A percentile compares a stretch with the other conserved stretches of the same genome.
Evolutionary conservation across 768 basidiomycete species (phyloP).

Genomic region (Trametes coccinea): DNA sequence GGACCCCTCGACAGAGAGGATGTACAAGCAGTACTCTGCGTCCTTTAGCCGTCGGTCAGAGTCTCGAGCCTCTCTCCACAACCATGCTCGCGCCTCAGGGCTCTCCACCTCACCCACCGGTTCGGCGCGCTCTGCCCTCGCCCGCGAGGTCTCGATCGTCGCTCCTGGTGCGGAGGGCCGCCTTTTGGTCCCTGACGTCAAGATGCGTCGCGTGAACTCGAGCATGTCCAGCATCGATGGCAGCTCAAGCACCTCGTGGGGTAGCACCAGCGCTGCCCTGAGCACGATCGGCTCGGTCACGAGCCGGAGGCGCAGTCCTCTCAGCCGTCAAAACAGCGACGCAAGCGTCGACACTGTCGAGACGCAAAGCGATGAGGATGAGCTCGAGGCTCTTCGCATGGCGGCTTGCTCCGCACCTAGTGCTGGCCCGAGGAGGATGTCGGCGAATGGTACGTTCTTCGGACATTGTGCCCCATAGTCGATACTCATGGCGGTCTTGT

Average conservation of each 20-base stretch:
- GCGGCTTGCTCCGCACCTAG: slow-evolving; percentile 15
- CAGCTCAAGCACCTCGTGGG: slow-evolving; percentile 18
- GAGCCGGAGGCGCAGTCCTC: slow-evolving; percentile 37
- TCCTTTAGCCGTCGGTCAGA: slow-evolving; percentile 58
- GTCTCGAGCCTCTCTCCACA: slow-evolving; percentile 43
- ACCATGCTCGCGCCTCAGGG: slow-evolving; percentile 23
- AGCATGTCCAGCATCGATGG: slow-evolving; percentile 23
- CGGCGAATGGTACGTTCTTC: slow-evolving; percentile 7
- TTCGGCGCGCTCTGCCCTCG: slow-evolving; percentile 39
- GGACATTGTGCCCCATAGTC: slow-evolving; percentile 18
- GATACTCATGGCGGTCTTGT: slow-evolving; percentile 14
- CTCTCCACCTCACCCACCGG: slow-evolving; percentile 35
- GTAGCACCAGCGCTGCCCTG: slow-evolving; percentile 5
- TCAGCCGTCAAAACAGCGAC: slow-evolving; percentile 44
- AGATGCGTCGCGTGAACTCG: slow-evolving; percentile 33
- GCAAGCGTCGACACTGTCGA: slow-evolving; percentile 37
- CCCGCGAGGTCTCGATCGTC: slow-evolving; percentile 48
- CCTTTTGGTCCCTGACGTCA: slow-evolving; percentile 54
- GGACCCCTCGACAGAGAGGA: slow-evolving; percentile 37
- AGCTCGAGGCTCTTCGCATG: slow-evolving; percentile 24
- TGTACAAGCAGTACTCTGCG: slow-evolving; percentile 56
- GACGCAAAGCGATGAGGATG: slow-evolving; percentile 27
- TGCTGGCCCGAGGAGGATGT: neutral
- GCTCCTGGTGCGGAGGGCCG: slow-evolving; percentile 63
- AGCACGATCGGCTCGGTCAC: slow-evolving; percentile 7